phyloP scores from a whole-genome alignment of 805 yeast species.

The Pichia heedii region DNA sequence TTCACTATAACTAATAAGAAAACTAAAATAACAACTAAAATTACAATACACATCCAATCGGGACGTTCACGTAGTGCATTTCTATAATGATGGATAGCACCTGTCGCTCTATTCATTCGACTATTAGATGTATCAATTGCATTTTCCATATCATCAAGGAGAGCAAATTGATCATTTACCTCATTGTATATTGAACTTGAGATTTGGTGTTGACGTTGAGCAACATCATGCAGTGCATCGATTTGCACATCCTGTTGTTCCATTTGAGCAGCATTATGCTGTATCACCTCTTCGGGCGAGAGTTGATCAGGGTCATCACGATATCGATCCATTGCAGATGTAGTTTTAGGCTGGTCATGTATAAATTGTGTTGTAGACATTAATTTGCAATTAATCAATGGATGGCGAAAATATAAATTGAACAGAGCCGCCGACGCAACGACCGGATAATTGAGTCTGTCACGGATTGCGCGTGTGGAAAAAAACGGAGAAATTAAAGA shows the following conservation, averaged over 20 bases:
- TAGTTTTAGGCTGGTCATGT: no score
- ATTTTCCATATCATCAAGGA: slow-evolving; percentile 41
- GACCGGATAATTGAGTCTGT: no score
- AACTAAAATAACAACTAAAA: slow-evolving; percentile 35
- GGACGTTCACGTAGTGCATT: slow-evolving; percentile 38
- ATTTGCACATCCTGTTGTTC: slow-evolving; percentile 38
- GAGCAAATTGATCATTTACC: slow-evolving; percentile 37
- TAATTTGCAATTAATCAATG: no score
- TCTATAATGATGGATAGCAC: slow-evolving; percentile 31
- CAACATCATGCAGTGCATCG: slow-evolving; percentile 32
- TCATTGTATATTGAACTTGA: slow-evolving; percentile 41
- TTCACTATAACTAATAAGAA: slow-evolving; percentile 34
- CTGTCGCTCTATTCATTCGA: slow-evolving; percentile 33
- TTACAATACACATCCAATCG: slow-evolving; percentile 39
- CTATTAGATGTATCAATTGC: slow-evolving; percentile 36
- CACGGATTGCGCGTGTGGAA: no score
- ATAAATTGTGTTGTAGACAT: no score
- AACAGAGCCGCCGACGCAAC: no score
- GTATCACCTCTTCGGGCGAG: no score
- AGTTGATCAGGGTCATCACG: no score
- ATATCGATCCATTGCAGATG: no score
- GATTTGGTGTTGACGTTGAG: slow-evolving; percentile 35
- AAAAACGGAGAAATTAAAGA: no score
- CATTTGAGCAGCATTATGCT: slow-evolving; percentile 42
- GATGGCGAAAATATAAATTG: no score